These are phyloP conservation scores for Nepenthes gracilis DNA, from an alignment of 148 eudicot species.

Conservation along the genomic window DNA sequence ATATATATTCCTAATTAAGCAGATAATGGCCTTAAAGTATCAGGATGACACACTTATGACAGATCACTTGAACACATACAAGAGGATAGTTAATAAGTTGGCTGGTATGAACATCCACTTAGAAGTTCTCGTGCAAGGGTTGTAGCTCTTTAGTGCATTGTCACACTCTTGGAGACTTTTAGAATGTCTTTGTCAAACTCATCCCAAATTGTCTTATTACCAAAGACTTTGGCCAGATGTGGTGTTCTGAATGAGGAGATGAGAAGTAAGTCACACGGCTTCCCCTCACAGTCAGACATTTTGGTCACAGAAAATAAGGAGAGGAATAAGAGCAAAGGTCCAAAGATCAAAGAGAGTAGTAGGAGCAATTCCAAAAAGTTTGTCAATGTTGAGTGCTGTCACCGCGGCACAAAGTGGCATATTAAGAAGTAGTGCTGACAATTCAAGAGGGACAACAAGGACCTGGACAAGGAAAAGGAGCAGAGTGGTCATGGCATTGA, in stretches of 20 bases:
- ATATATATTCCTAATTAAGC: neutral
- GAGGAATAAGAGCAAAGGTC: neutral
- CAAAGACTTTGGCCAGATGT: neutral
- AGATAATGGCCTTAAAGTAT: neutral
- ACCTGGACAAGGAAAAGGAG: neutral
- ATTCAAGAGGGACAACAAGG: neutral
- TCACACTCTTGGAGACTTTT: neutral
- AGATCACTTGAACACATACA: neutral
- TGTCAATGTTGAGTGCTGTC: neutral
- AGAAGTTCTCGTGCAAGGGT: neutral
- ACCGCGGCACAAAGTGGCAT: neutral
- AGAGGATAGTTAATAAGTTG: too few relatives aligned
- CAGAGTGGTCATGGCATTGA: neutral
- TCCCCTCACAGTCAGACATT: neutral
- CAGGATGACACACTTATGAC: neutral
- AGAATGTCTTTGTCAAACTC: neutral
- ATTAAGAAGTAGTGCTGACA: neutral
- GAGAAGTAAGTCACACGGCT: neutral
- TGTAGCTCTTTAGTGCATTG: neutral
- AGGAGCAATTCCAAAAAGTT: neutral
- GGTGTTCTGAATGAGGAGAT: neutral
- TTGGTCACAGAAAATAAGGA: neutral
- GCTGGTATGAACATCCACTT: neutral
- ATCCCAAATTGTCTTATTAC: neutral
- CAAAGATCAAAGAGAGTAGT: neutral